Percentiles rank a stretch among this genome's conserved stretches.
phyloP scores from a whole-genome alignment of 1,284 basidiomycete species.

The Irpex lacteus region DNA sequence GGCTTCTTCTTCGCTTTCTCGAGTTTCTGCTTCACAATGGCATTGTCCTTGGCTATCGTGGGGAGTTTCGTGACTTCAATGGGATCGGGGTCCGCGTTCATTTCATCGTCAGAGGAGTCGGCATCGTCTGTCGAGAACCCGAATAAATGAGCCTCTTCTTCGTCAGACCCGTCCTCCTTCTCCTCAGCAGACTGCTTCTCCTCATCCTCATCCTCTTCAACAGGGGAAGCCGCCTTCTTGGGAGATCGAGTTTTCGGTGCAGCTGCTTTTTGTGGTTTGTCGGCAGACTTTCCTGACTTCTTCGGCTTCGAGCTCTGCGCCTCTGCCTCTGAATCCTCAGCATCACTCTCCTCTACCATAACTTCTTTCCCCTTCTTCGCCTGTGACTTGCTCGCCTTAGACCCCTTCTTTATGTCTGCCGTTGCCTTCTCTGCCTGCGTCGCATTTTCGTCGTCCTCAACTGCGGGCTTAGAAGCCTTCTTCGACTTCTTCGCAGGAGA shows the following conservation, averaged over 20 bases:
- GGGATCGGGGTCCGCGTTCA: slow-evolving; percentile 47
- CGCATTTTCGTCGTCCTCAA: slow-evolving; percentile 13
- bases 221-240: slow-evolving; percentile 6
- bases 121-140: slow-evolving; percentile 74
- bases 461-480: slow-evolving; percentile 10
- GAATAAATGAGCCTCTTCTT: slow-evolving; percentile 49
- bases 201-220: slow-evolving; percentile 17
- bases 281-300: background rate
- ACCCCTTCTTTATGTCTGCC: slow-evolving; percentile 8
- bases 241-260: background rate
- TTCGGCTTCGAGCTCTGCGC: background rate
- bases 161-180: slow-evolving; percentile 17
- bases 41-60: slow-evolving; percentile 84
- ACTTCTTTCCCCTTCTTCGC: slow-evolving; percentile 9
- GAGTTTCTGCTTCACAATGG: slow-evolving; percentile 74
- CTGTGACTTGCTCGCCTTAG: background rate
- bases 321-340: slow-evolving; percentile 4
- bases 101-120: slow-evolving; percentile 77
- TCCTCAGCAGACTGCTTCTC: slow-evolving; percentile 9
- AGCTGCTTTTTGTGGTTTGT: slow-evolving; percentile 5
- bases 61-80: slow-evolving; percentile 74
- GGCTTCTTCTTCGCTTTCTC: slow-evolving; percentile 79
- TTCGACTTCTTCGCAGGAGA: background rate
- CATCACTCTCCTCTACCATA: slow-evolving; percentile 3
- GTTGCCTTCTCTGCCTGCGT: slow-evolving; percentile 10